Conservation (phyloP, 1,284 basidiomycete genomes). For the Cryptococcus neoformans region DNA sequence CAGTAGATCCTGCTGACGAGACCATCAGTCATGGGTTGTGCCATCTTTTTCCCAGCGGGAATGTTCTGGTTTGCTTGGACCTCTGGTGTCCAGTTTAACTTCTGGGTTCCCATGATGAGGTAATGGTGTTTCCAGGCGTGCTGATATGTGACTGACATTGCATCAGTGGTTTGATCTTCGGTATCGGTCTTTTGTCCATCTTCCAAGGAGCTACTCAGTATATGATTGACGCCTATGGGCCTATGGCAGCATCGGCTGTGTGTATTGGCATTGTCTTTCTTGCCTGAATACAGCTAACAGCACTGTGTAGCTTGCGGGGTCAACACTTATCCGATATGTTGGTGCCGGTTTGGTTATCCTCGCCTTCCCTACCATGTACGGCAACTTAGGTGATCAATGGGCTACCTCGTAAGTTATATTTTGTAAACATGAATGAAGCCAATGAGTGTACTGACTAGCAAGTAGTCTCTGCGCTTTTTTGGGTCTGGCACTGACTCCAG, state of each 20-base stretch:
- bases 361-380: constrained; percentile 24
- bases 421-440: neutral
- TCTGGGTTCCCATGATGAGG: constrained; percentile 29
- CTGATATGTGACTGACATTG: neutral
- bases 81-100: constrained; percentile 14
- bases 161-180: constrained; percentile 20
- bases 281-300: neutral
- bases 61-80: constrained; percentile 35
- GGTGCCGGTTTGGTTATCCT: constrained; percentile 24
- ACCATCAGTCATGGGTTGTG: constrained; percentile 17
- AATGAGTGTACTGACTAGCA: too few species aligned
- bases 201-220: constrained; percentile 29
- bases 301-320: constrained; percentile 15
- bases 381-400: constrained; percentile 23
- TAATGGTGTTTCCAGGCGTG: neutral
- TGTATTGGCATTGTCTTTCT: constrained; percentile 2
- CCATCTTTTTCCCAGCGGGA: constrained; percentile 19
- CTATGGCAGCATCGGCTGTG: constrained; percentile 27
- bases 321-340: constrained; percentile 24
- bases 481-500: constrained; percentile 20
- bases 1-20: neutral
- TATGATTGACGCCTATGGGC: constrained; percentile 29
- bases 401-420: constrained; percentile 19
- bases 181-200: constrained; percentile 24
- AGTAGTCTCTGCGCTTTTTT: constrained; percentile 19